Evolutionary conservation across 139 green algal genomes (phyloP).

Genomic region (Chlamydomonas sp.): DNA sequence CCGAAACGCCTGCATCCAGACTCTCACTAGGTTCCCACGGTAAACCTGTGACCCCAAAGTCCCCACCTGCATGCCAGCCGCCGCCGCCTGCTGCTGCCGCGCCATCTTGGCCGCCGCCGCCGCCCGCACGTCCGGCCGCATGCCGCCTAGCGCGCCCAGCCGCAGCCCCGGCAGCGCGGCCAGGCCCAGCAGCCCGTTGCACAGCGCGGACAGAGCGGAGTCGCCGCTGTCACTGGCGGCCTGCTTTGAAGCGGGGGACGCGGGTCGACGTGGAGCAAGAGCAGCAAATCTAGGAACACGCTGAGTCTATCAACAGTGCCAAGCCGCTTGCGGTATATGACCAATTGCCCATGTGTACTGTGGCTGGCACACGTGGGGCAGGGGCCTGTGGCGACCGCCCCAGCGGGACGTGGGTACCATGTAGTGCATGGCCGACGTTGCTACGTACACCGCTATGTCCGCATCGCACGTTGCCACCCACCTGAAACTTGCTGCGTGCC

Average conservation of each 20-base stretch:
- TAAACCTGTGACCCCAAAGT: too few relatives aligned
- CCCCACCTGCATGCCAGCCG: background rate
- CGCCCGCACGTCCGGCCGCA: slow-evolving; percentile 10
- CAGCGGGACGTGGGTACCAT: too few relatives aligned
- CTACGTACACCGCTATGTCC: background rate
- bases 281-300: too few relatives aligned
- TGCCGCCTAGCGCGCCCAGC: slow-evolving; percentile 1
- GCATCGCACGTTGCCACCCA: background rate
- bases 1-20: background rate
- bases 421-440: background rate
- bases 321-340: too few relatives aligned
- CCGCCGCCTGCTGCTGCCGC: background rate
- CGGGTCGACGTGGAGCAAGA: too few relatives aligned
- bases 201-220: slow-evolving; percentile 1
- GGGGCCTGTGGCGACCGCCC: too few relatives aligned
- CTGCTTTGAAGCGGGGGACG: background rate
- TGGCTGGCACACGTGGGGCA: too few relatives aligned
- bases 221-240: slow-evolving; percentile 26
- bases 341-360: too few relatives aligned
- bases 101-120: slow-evolving; percentile 34
- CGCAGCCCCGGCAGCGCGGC: background rate
- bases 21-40: too few relatives aligned
- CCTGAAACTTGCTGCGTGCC: slow-evolving; percentile 22
- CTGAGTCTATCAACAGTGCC: too few relatives aligned
- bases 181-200: slow-evolving; percentile 16